Conservation (phyloP, 495 filamentous ascomycete species). For the Penicillium verhagenii region DNA sequence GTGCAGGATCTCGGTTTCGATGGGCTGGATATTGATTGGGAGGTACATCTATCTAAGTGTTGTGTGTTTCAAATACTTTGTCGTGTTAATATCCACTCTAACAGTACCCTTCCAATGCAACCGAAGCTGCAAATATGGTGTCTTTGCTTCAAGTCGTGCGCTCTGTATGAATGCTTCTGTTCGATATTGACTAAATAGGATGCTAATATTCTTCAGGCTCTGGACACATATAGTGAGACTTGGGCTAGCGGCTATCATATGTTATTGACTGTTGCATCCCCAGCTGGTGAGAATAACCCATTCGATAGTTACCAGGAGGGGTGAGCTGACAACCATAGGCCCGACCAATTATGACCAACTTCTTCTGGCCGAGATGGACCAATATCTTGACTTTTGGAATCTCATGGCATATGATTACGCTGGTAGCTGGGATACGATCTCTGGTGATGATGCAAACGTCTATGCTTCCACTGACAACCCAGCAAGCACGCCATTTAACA, state of each 20-base stretch:
- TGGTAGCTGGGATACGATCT: constrained; percentile 64
- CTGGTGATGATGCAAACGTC: constrained; percentile 78
- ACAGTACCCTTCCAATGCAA: constrained; percentile 33
- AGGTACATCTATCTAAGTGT: constrained; percentile 32
- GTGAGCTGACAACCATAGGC: constrained; percentile 35
- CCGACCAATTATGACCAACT: constrained; percentile 61
- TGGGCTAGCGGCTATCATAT: constrained; percentile 54
- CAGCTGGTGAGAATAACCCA: constrained; percentile 35
- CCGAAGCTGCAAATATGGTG: constrained; percentile 64
- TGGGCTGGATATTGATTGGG: constrained; percentile 64
- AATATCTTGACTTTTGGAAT: constrained; percentile 66
- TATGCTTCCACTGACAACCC: constrained; percentile 53
- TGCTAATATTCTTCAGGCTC: constrained; percentile 31
- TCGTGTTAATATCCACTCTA: neutral
- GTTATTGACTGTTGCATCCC: constrained; percentile 65
- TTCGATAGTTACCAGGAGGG: neutral
- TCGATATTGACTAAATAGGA: neutral
- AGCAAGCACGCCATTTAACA: constrained; percentile 65
- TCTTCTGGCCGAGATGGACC: constrained; percentile 60
- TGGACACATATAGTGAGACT: constrained; percentile 60
- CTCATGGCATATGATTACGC: constrained; percentile 82
- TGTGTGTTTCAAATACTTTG: neutral
- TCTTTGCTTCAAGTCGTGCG: constrained; percentile 59
- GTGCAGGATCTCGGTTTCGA: constrained; percentile 65
- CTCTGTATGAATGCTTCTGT: neutral